These are phyloP conservation scores for Russula dissimulans DNA, from an alignment of 768 basidiomycete genomes.

Conservation along the genomic window DNA sequence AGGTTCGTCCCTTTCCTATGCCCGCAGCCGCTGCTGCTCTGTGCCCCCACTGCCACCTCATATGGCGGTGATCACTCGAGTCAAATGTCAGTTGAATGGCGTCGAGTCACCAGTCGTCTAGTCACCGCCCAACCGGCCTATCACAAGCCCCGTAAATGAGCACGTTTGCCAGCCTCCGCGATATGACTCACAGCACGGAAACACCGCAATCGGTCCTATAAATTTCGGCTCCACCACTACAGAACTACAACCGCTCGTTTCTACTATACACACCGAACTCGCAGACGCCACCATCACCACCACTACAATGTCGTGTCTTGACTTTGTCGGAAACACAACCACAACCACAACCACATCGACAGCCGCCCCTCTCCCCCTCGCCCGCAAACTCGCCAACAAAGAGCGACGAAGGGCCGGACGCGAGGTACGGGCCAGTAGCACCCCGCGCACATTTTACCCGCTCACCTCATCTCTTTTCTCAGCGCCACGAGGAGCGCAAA, in stretches of 20 bases:
- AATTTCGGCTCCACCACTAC: background rate
- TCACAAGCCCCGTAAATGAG: background rate
- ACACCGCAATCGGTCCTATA: background rate
- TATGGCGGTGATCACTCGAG: background rate
- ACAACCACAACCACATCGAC: background rate
- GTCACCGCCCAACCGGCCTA: background rate
- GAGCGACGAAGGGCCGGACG: conserved; percentile 8
- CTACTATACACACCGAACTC: background rate
- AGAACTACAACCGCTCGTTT: background rate
- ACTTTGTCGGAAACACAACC: background rate
- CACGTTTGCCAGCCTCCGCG: background rate
- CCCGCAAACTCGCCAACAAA: conserved; percentile 7
- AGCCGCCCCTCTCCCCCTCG: background rate
- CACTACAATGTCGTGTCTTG: conserved; percentile 1
- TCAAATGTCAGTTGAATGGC: background rate
- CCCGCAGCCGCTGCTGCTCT: no score
- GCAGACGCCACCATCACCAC: background rate
- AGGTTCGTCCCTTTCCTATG: no score
- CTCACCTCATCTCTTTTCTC: background rate
- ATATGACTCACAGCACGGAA: conserved; percentile 5
- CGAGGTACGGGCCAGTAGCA: background rate
- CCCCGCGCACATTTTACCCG: background rate
- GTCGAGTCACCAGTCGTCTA: background rate
- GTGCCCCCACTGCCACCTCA: background rate
- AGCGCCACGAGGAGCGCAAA: conserved; percentile 15